These are phyloP conservation scores for Cinchona pubescens DNA, from an alignment of 257 asterid species.

Conservation along the genomic window DNA sequence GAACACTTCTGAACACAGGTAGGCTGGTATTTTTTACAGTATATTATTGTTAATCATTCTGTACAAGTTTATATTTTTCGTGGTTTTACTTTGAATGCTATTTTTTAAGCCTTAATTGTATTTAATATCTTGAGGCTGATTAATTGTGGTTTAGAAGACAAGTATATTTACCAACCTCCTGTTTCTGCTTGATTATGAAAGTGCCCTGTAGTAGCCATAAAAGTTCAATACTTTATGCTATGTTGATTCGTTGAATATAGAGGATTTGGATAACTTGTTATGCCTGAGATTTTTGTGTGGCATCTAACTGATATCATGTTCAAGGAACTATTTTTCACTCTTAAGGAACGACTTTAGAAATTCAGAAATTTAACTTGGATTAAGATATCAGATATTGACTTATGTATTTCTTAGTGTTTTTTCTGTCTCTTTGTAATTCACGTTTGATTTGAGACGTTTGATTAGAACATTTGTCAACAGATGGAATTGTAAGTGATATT, in stretches of 20 bases:
- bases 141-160: background rate
- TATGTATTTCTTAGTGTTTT: background rate
- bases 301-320: background rate
- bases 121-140: background rate
- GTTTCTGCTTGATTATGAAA: constrained; percentile 7
- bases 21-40: constrained; percentile 17
- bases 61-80: too few species aligned
- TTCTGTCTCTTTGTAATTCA: constrained; percentile 6
- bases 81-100: constrained; percentile 4
- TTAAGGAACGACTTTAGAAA: background rate
- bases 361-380: background rate
- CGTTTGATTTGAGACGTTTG: constrained; percentile 9
- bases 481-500: constrained; percentile 65
- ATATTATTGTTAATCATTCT: background rate
- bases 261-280: background rate
- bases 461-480: too few species aligned
- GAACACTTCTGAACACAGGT: constrained; percentile 92
- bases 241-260: background rate
- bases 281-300: background rate
- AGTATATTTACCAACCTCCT: background rate
- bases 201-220: background rate
- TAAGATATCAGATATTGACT: background rate
- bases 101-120: background rate
- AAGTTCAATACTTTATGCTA: background rate
- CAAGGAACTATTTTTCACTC: background rate